Conservation (phyloP, 2,329 filamentous ascomycete genomes). For the Sporothrix humicola region DNA sequence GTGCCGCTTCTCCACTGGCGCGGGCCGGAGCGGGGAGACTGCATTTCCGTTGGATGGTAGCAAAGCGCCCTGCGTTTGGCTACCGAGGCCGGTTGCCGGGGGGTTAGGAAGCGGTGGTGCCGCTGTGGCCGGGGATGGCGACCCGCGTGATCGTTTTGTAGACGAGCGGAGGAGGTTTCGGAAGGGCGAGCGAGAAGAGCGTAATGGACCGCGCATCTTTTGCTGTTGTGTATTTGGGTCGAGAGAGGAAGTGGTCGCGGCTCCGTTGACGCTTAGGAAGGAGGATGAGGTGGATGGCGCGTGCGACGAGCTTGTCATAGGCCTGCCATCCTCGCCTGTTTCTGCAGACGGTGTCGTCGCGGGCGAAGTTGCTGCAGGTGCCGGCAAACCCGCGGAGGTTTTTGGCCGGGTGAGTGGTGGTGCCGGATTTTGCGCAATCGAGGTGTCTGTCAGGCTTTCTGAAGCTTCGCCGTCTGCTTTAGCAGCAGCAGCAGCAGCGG, state of each 20-base stretch:
- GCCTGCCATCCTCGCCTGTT: constrained; percentile 7
- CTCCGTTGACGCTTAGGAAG: constrained; percentile 29
- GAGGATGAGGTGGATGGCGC: constrained; percentile 13
- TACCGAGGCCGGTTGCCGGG: constrained; percentile 27
- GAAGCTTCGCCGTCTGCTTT: neutral
- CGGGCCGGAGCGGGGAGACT: constrained; percentile 32
- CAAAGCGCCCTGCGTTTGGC: constrained; percentile 29
- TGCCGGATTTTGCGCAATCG: neutral
- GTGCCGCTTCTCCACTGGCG: neutral
- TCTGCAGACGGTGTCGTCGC: neutral
- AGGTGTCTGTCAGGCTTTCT: neutral
- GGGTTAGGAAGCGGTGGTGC: constrained; percentile 37
- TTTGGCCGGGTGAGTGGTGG: neutral
- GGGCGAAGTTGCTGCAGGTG: neutral
- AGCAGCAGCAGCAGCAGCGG: constrained; percentile 32
- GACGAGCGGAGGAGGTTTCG: constrained; percentile 43
- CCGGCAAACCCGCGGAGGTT: neutral
- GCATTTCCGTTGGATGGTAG: constrained; percentile 26
- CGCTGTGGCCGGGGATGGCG: constrained; percentile 39
- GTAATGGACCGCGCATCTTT: constrained; percentile 28
- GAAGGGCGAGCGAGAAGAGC: constrained; percentile 40
- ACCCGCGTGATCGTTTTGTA: constrained; percentile 43
- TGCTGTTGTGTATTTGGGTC: constrained; percentile 34
- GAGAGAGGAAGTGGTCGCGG: constrained; percentile 1
- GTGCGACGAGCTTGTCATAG: neutral